phyloP scores from a whole-genome alignment of 352 stramenopile genomes.

The Phytophthora litchii region DNA sequence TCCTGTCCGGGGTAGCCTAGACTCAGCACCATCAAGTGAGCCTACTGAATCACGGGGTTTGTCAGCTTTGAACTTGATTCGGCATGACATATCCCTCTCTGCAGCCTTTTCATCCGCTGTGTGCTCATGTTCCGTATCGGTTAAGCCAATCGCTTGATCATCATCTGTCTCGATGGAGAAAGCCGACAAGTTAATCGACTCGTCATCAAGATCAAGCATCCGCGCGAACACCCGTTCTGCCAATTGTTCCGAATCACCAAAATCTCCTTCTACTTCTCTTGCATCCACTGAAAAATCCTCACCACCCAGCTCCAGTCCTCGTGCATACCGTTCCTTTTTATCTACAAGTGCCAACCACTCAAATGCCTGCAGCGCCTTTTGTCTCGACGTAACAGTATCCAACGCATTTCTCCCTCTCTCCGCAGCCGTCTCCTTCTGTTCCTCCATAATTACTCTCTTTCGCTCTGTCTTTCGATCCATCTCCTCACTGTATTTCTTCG shows the following conservation, averaged over 20 bases:
- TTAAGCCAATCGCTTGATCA: conserved; percentile 14
- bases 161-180: conserved; percentile 48
- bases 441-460: conserved; percentile 37
- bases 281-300: conserved; percentile 11
- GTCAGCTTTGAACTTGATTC: conserved; percentile 9
- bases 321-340: conserved; percentile 38
- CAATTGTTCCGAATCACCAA: conserved; percentile 21
- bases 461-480: conserved; percentile 50
- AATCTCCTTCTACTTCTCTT: conserved; percentile 8
- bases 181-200: conserved; percentile 39
- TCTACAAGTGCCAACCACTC: conserved; percentile 65
- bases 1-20: background rate
- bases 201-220: conserved; percentile 50
- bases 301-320: conserved; percentile 16
- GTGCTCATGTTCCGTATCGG: conserved; percentile 11
- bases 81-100: conserved; percentile 1
- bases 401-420: conserved; percentile 47
- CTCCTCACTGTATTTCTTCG: conserved; percentile 43
- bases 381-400: conserved; percentile 34
- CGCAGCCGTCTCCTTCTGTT: conserved; percentile 40
- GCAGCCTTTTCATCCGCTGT: conserved; percentile 4
- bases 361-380: conserved; percentile 50
- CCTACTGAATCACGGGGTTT: conserved; percentile 4
- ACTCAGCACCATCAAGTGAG: conserved; percentile 6
- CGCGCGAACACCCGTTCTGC: conserved; percentile 42